These are phyloP conservation scores for Capniomyces stellatus DNA, from an alignment of 371 early-diverging fungal genomes.

Conservation along the genomic window DNA sequence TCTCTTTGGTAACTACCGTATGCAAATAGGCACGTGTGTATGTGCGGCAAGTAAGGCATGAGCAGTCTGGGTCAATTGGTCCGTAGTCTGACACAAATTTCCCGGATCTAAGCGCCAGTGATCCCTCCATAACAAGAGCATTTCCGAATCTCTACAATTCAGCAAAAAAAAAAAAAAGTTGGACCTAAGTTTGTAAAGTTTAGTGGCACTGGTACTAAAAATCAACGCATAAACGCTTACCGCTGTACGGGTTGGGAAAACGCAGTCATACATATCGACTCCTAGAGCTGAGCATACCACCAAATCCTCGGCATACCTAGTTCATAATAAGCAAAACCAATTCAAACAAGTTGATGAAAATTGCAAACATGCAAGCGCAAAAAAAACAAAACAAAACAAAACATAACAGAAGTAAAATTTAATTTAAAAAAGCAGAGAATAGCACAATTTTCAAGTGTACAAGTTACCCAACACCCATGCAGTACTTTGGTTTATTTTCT, in stretches of 20 bases:
- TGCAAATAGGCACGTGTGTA: slow-evolving; percentile 68
- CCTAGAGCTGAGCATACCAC: slow-evolving; percentile 87
- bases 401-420: too few relatives aligned
- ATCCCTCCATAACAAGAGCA: slow-evolving; percentile 64
- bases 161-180: not conserved
- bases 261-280: slow-evolving; percentile 95
- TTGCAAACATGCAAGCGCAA: too few relatives aligned
- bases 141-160: slow-evolving; percentile 58
- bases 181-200: too few relatives aligned
- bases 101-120: slow-evolving; percentile 44
- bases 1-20: slow-evolving; percentile 55
- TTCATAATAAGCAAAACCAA: too few relatives aligned
- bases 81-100: slow-evolving; percentile 41
- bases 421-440: too few relatives aligned
- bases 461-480: slow-evolving; percentile 83
- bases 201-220: too few relatives aligned
- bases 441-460: not conserved
- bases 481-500: slow-evolving; percentile 74
- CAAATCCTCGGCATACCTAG: slow-evolving; percentile 87
- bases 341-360: too few relatives aligned
- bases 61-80: slow-evolving; percentile 72
- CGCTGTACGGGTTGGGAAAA: slow-evolving; percentile 92
- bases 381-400: too few relatives aligned
- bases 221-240: not conserved
- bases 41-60: slow-evolving; percentile 67